Conservation (phyloP, 441 rosid species). For the Adansonia rubrostipa region DNA sequence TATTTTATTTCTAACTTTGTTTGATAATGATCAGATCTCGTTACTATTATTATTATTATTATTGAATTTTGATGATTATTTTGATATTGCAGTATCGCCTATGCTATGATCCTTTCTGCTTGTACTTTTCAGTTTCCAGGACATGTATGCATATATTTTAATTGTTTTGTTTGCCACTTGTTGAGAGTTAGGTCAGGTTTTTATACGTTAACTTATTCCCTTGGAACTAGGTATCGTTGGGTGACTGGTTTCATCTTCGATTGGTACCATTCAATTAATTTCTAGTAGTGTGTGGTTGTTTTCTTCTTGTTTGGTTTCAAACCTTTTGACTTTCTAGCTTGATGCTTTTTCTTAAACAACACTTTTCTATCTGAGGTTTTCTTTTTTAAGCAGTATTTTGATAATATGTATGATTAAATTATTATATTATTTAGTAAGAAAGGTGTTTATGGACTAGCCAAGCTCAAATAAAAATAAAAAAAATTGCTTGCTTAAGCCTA, state of each 20-base stretch:
- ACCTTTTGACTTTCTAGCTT: neutral
- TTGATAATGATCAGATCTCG: too few relatives aligned
- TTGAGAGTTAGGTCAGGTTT: slow-evolving; percentile 30
- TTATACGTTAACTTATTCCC: slow-evolving; percentile 12
- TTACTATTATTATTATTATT: neutral
- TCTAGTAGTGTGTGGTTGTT: neutral
- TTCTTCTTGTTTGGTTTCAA: slow-evolving; percentile 25
- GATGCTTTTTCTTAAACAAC: neutral
- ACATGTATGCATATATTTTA: neutral
- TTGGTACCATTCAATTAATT: slow-evolving; percentile 10
- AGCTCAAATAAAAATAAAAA: too few relatives aligned
- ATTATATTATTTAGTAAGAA: neutral
- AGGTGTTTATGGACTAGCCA: too few relatives aligned
- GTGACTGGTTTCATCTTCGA: slow-evolving; percentile 23
- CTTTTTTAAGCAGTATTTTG: slow-evolving; percentile 24
- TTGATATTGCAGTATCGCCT: neutral
- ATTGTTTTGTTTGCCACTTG: slow-evolving; percentile 2
- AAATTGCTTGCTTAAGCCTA: too few relatives aligned
- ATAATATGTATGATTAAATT: neutral
- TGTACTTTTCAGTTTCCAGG: slow-evolving; percentile 11
- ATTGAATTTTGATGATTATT: neutral
- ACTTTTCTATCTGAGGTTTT: neutral
- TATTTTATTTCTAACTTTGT: neutral
- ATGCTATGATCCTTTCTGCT: slow-evolving; percentile 4
- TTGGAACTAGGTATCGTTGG: slow-evolving; percentile 31